Evolutionary conservation across 495 filamentous ascomycete genomes (phyloP), one percentile per base, ranked within the genome.

Genomic region (Aspergillus hancockii): DNA sequence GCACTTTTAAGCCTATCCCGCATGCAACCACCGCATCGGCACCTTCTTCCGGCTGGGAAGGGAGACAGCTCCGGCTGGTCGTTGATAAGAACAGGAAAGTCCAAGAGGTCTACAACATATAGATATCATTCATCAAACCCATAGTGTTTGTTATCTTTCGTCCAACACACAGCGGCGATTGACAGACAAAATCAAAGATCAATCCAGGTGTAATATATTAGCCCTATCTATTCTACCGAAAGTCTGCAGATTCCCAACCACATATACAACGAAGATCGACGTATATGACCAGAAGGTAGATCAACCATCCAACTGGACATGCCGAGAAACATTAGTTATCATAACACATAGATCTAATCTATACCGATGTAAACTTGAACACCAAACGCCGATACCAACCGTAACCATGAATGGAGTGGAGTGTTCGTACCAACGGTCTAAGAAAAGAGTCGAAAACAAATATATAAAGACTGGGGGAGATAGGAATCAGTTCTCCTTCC

Each of bases 71-170:
- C 59, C 80, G 89, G 53, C 67, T 95, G 49, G 78, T 92, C 16
- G 83, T 93, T n/a, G 82, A 85, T 57, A 81, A 81, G 67, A 82
- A 88, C 63, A 78, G 91, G 63, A 82, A 71, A 61, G 86, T 90
- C 12, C 75, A 81, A 58, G 72, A 85, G 60, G 81, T 83, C 18
- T 66, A 83, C 32, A 69, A 78, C 32, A 78, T 88, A 47, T 90
- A 68, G 66, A 30, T 10, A 41, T 6, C 10, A 14, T 13, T 38
- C 14, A 2, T 9, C 8, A 36, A 14, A 12, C 34, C 2, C 8
- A 10, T 4, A 36, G 34, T 2, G 12, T 36, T 36, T 10, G 34
- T 36, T 10, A 12, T 5, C 34, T 9, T 12, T 12, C 8, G 13
- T 10, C 34, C 34, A 4, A 12, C 34, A 36, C 4, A 5, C 3